phyloP scores from a whole-genome alignment of 257 asterid species.

The Fraxinus anomala region DNA sequence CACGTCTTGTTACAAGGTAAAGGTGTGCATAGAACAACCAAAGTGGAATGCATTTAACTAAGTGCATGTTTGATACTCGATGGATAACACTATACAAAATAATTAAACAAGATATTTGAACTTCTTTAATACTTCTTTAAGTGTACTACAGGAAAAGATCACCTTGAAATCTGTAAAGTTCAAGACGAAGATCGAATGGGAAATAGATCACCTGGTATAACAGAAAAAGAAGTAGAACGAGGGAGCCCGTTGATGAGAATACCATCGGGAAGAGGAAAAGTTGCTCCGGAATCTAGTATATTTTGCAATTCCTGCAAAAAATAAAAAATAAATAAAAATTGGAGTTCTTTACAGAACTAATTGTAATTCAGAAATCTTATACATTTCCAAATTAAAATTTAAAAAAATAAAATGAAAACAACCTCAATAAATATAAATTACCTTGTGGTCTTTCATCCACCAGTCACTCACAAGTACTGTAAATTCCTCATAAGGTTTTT shows the following conservation, averaged over 20 bases:
- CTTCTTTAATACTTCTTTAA: neutral
- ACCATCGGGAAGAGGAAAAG: slow-evolving; percentile 57
- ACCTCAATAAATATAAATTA: neutral
- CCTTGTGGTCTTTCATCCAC: slow-evolving; percentile 88
- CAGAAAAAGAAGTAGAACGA: slow-evolving; percentile 39
- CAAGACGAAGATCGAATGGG: neutral
- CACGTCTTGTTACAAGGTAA: neutral
- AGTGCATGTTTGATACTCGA: neutral
- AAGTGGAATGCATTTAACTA: neutral
- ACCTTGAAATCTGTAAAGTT: too few species aligned
- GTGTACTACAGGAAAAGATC: too few species aligned
- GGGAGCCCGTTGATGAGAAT: slow-evolving; percentile 74
- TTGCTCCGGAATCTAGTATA: slow-evolving; percentile 51
- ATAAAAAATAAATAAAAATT: neutral
- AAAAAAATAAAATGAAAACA: neutral
- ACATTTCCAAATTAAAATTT: neutral
- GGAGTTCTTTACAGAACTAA: neutral
- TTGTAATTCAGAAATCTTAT: neutral
- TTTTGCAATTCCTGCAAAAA: slow-evolving; percentile 52
- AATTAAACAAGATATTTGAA: neutral
- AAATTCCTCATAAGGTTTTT: slow-evolving; percentile 54
- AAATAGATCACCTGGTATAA: slow-evolving; percentile 47
- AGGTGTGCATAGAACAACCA: neutral
- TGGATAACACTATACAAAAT: neutral
- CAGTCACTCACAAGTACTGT: slow-evolving; percentile 66